A percentile compares a stretch with the other conserved stretches of the same genome.
phyloP scores from a whole-genome alignment of 2,329 filamentous ascomycete species.

The Coniochaeta hoffmannii region DNA sequence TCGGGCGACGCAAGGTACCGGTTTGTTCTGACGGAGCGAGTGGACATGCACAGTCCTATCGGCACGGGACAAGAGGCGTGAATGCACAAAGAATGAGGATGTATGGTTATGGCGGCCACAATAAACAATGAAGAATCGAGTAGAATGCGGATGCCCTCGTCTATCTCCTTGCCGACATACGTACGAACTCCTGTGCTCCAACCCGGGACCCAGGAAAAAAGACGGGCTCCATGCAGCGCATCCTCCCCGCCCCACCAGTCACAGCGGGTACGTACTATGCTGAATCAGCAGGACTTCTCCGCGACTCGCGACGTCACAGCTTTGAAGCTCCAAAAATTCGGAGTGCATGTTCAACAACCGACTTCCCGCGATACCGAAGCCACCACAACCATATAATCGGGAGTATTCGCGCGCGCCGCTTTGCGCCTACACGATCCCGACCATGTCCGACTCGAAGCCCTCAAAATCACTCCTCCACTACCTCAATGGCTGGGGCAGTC shows the following conservation, averaged over 20 bases:
- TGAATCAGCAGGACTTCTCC: too few species aligned
- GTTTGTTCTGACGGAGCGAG: background rate
- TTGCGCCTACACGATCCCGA: background rate
- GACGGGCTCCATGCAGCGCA: too few species aligned
- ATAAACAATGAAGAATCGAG: background rate
- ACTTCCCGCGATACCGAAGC: background rate
- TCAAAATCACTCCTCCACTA: conserved; percentile 8
- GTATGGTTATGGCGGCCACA: background rate
- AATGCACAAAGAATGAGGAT: background rate
- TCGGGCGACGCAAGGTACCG: background rate
- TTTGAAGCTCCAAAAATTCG: background rate
- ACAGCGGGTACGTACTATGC: too few species aligned
- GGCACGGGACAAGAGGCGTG: background rate
- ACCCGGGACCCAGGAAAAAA: background rate
- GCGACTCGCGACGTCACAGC: background rate
- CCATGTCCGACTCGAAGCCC: conserved; percentile 1
- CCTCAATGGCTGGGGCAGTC: conserved; percentile 19
- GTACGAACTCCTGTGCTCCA: too few species aligned
- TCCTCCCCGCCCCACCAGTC: background rate
- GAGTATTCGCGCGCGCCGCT: too few species aligned
- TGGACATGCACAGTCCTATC: background rate
- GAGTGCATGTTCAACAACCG: too few species aligned
- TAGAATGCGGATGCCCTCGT: background rate
- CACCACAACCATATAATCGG: background rate
- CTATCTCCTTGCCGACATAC: background rate